Conservation (phyloP, 768 basidiomycete genomes). For the Mycena haematopus region DNA sequence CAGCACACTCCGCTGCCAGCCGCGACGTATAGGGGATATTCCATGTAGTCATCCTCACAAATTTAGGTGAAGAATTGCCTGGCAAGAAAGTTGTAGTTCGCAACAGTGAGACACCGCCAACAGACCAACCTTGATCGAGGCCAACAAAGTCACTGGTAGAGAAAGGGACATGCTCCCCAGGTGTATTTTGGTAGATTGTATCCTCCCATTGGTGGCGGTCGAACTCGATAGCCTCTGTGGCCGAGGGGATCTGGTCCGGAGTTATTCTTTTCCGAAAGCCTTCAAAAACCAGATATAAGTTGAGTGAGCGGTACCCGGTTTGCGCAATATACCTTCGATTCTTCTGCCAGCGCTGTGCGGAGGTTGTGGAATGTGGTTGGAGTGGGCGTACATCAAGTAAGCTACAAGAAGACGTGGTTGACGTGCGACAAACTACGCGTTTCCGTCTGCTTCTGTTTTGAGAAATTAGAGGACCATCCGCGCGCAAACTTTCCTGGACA, state of each 20-base stretch:
- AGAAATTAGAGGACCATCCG: background rate
- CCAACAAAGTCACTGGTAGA: conserved; percentile 88
- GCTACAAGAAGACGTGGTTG: background rate
- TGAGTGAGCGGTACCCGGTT: background rate
- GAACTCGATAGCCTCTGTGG: conserved; percentile 75
- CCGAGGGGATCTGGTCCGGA: conserved; percentile 90
- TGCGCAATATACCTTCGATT: conserved; percentile 47
- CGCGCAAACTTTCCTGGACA: no score
- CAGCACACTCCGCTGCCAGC: conserved; percentile 79
- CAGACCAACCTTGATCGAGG: conserved; percentile 80
- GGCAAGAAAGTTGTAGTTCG: background rate
- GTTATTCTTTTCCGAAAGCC: conserved; percentile 87
- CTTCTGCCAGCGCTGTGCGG: conserved; percentile 69
- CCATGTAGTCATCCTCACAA: conserved; percentile 89
- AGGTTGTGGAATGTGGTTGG: conserved; percentile 68
- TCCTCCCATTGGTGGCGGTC: conserved; percentile 84
- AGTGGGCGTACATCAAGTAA: conserved; percentile 48
- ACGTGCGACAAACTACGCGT: conserved; percentile 6
- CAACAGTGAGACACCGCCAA: background rate
- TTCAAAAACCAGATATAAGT: conserved; percentile 20
- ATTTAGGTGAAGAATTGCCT: conserved; percentile 92
- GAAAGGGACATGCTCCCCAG: conserved; percentile 71
- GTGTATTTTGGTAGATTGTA: conserved; percentile 65
- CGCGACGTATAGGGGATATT: conserved; percentile 82
- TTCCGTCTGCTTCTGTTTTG: background rate